These are phyloP conservation scores for Thraustochytrium sp. DNA, from an alignment of 352 stramenopile genomes.

Conservation along the genomic window DNA sequence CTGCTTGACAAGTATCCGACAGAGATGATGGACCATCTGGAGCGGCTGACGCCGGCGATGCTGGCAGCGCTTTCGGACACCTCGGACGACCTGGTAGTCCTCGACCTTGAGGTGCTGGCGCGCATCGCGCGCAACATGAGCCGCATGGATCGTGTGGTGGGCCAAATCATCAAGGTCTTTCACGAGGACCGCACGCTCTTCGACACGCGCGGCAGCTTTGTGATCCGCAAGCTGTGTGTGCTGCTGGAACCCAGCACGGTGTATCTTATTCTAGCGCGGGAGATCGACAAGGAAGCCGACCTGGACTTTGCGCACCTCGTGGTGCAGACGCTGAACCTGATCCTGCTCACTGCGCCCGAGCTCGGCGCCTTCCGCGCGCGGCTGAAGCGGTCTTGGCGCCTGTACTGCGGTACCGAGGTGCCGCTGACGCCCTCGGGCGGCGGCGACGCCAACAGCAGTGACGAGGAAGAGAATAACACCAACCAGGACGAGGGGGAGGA, in stretches of 20 bases:
- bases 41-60: constrained; percentile 84
- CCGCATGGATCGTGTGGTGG: constrained; percentile 41
- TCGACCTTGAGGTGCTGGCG: constrained; percentile 91
- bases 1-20: constrained; percentile 90
- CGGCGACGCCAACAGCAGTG: too few species aligned
- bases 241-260: constrained; percentile 94
- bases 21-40: constrained; percentile 84
- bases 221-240: constrained; percentile 96
- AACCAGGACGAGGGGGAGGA: constrained; percentile 44
- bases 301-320: constrained; percentile 94
- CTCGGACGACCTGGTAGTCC: constrained; percentile 90
- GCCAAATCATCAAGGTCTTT: constrained; percentile 45
- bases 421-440: constrained; percentile 29
- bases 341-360: constrained; percentile 95
- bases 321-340: constrained; percentile 98
- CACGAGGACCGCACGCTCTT: constrained; percentile 54
- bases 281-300: constrained; percentile 68
- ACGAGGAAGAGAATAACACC: neutral
- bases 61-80: constrained; percentile 90
- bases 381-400: constrained; percentile 50
- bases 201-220: constrained; percentile 92
- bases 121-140: constrained; percentile 85
- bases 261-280: constrained; percentile 93
- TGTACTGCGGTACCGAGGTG: constrained; percentile 32
- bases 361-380: constrained; percentile 69